Base-by-base conservation (phyloP, 768 basidiomycete species). In the Kwoniella mangroviensis region DNA sequence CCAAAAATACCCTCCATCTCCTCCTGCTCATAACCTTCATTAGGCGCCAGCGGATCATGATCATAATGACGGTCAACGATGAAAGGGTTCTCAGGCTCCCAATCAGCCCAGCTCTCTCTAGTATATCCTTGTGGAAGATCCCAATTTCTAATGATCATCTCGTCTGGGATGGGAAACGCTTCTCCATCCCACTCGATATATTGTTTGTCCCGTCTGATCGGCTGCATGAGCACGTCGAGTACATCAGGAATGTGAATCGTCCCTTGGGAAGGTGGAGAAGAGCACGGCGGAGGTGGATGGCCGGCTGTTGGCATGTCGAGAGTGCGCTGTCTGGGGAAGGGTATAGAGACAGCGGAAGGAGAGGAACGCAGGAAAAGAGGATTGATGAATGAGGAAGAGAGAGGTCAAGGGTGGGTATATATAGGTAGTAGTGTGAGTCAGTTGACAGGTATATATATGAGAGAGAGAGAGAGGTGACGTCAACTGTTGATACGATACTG, bases 91-190 rank as follows among this genome's bases (percentile, higher is more conserved):
- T 45, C 28, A 3, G 57, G 43, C n/a, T 21, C 26, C 54, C 41
- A 59, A 19, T 68, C 60, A 17, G 59, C 53, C 51, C 61, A 56
- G 21, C 12, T 56, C 6, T 12, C 9, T 21, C 24, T 49, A 2
- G 61, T 55, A 51, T 55, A 57, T 7, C 24, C 60, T 3, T 19
- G 17, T 40, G 68, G 68, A 13, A 64, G 43, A 59, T 69, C 51
- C 68, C 68, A 69, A 6, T 34, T 6, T 3, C 10, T 64, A 5
- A 63, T 28, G 43, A 69, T 21, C 42, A 69, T 57, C 21, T 64
- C 62, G 0, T 42, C 13, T 15, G 68, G 45, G 24, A 57, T 24
- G 22, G 53, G 42, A 22, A 42, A 22, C 6, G 41, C 17, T 9
- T 60, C 58, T n/a, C 26, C 12, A 17, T 22, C 22, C 41, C 19